Conservation (phyloP, 257 asterid genomes). For the Echites panduratus region DNA sequence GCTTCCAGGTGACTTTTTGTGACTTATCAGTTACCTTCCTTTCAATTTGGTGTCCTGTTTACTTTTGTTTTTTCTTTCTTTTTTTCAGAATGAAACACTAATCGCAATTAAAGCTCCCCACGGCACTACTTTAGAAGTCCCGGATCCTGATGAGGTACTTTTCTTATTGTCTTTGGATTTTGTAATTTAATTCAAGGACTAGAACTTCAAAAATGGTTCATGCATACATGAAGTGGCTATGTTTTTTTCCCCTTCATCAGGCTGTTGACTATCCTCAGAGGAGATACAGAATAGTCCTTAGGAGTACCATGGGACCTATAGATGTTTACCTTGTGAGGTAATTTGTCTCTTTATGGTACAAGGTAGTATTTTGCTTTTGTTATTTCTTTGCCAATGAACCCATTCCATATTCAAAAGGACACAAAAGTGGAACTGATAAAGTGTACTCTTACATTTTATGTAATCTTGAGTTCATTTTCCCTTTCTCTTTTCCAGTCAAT, state of each 20-base stretch:
- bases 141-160: conserved; percentile 87
- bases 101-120: conserved; percentile 97
- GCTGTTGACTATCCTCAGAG: conserved; percentile 91
- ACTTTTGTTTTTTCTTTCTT: neutral
- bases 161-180: conserved; percentile 7
- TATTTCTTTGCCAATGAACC: neutral
- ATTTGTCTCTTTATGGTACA: conserved; percentile 4
- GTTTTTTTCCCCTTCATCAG: conserved; percentile 27
- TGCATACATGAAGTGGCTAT: neutral
- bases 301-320: conserved; percentile 92
- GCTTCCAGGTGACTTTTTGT: conserved; percentile 60
- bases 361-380: neutral
- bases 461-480: neutral
- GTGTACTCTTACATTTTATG: neutral
- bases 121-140: conserved; percentile 93
- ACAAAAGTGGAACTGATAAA: neutral
- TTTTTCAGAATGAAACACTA: conserved; percentile 74
- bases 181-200: conserved; percentile 4
- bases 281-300: conserved; percentile 69
- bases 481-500: conserved; percentile 48
- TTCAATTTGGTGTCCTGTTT: neutral
- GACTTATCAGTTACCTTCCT: neutral
- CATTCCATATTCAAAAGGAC: neutral
- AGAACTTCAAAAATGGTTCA: neutral
- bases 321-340: conserved; percentile 93